A percentile compares a stretch with the other conserved stretches of the same genome.
Conservation (phyloP, 2,329 filamentous ascomycete genomes). For the Endothia cerciana region DNA sequence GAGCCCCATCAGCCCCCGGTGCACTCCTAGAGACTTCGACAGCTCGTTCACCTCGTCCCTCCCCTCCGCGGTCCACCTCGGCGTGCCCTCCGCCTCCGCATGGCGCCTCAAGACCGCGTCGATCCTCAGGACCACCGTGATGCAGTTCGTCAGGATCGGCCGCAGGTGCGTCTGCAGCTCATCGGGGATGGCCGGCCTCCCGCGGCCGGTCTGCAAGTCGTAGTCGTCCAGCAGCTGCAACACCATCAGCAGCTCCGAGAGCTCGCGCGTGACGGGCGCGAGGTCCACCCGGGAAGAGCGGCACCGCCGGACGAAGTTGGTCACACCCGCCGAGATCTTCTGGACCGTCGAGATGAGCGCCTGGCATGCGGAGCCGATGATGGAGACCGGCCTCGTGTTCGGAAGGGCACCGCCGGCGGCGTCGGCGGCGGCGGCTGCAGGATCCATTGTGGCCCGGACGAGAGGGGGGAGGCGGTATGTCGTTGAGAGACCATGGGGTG, state of each 20-base stretch:
- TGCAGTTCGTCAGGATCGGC: constrained; percentile 32
- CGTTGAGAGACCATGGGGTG: constrained; percentile 8
- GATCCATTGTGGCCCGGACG: constrained; percentile 14
- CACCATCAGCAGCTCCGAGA: constrained; percentile 32
- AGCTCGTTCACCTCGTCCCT: constrained; percentile 30
- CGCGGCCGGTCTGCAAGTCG: constrained; percentile 16
- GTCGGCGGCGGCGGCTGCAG: constrained; percentile 1
- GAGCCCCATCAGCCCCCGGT: constrained; percentile 29
- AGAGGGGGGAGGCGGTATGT: background rate
- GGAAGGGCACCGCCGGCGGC: background rate
- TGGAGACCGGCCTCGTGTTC: constrained; percentile 18
- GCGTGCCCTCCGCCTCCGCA: constrained; percentile 17
- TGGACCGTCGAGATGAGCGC: constrained; percentile 28
- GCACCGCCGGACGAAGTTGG: constrained; percentile 32
- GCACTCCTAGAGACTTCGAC: constrained; percentile 30
- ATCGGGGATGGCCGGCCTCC: constrained; percentile 22
- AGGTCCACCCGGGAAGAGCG: constrained; percentile 32
- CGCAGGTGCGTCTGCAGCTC: constrained; percentile 31
- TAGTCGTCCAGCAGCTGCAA: constrained; percentile 33
- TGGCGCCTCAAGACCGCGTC: constrained; percentile 28
- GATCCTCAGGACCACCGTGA: constrained; percentile 27
- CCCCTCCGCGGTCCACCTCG: constrained; percentile 28
- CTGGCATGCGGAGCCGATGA: constrained; percentile 29
- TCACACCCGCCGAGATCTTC: constrained; percentile 30
- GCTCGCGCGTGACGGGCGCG: constrained; percentile 31